phyloP scores from a whole-genome alignment of 169 alveolate species.

The Babesia ovata region DNA sequence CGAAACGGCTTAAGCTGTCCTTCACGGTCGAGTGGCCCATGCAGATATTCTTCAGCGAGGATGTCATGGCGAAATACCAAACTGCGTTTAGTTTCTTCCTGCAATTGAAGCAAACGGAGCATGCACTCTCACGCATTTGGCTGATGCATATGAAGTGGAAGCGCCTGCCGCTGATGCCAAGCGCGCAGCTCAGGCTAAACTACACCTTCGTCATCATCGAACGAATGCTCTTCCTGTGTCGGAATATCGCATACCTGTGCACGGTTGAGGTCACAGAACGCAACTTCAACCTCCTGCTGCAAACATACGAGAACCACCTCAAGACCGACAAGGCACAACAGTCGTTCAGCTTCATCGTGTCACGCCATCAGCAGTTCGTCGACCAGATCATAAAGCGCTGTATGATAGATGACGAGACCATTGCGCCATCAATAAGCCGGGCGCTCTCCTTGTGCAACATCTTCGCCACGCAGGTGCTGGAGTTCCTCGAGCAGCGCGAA shows the following conservation, averaged over 20 bases:
- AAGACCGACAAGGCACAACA: conserved; percentile 38
- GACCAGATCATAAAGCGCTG: conserved; percentile 55
- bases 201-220: conserved; percentile 68
- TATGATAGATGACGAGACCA: conserved; percentile 53
- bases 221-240: conserved; percentile 69
- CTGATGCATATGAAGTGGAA: conserved; percentile 69
- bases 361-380: conserved; percentile 63
- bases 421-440: conserved; percentile 48
- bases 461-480: conserved; percentile 69
- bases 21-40: conserved; percentile 62
- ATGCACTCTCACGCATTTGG: conserved; percentile 67
- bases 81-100: conserved; percentile 59
- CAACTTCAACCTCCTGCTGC: conserved; percentile 49
- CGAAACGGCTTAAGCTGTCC: conserved; percentile 37
- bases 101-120: conserved; percentile 71
- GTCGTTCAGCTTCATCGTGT: conserved; percentile 51
- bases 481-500: conserved; percentile 48
- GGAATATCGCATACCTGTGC: conserved; percentile 54
- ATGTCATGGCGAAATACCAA: conserved; percentile 67
- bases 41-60: conserved; percentile 60
- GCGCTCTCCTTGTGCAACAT: conserved; percentile 63
- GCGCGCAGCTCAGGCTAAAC: conserved; percentile 66
- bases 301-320: conserved; percentile 23
- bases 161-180: conserved; percentile 65
- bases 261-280: conserved; percentile 68